These are phyloP conservation scores for Hortiboletus flavorubellus DNA, from an alignment of 768 basidiomycete species.

Conservation along the genomic window DNA sequence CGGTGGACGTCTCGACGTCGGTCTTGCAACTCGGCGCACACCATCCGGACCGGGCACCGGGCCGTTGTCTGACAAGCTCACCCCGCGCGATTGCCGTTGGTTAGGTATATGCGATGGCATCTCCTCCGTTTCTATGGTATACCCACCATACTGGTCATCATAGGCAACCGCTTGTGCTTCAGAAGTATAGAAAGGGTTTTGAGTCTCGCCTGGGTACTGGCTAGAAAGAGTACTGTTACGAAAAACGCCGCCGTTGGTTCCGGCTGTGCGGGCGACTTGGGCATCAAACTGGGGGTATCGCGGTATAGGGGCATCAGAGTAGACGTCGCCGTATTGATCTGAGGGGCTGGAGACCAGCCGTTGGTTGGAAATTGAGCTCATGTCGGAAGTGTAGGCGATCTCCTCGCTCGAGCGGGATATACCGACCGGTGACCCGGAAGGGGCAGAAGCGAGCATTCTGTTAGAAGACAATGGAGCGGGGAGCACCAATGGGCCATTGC, in stretches of 20 bases:
- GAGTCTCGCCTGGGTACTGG: constrained; percentile 45
- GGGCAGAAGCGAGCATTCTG: constrained; percentile 44
- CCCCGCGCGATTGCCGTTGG: constrained; percentile 48
- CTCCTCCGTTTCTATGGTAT: constrained; percentile 38
- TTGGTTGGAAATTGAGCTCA: constrained; percentile 41
- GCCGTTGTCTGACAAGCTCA: constrained; percentile 79
- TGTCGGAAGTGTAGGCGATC: constrained; percentile 30
- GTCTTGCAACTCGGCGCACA: constrained; percentile 75
- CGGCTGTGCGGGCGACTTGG: constrained; percentile 39
- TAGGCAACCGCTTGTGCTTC: constrained; percentile 40
- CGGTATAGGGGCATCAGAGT: constrained; percentile 16
- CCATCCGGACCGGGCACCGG: constrained; percentile 77
- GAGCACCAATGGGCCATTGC: constrained; percentile 66
- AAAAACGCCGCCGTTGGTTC: constrained; percentile 36
- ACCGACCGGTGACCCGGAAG: constrained; percentile 40
- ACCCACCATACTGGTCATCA: constrained; percentile 34
- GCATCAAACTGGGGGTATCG: constrained; percentile 37
- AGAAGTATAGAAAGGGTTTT: constrained; percentile 57
- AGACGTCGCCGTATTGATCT: constrained; percentile 31
- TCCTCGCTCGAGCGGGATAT: constrained; percentile 46
- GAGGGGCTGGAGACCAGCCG: constrained; percentile 39
- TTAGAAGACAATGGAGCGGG: constrained; percentile 70
- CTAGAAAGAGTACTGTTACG: constrained; percentile 37
- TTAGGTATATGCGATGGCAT: constrained; percentile 12
- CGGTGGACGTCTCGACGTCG: constrained; percentile 49